Conservation (phyloP, 805 yeast species). For the Jamesozyma piceae region DNA sequence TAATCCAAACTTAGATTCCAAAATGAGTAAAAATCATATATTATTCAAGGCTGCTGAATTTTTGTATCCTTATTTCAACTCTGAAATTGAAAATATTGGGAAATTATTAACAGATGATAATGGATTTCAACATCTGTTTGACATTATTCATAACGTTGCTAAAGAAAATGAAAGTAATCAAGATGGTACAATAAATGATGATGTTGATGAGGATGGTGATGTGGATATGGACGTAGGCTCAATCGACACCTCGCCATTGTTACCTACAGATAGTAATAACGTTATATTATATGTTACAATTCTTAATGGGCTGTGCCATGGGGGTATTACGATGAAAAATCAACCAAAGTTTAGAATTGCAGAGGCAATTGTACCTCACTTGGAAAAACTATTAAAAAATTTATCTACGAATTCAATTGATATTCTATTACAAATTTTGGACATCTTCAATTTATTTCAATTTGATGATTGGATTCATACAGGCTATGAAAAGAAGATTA, state of each 20-base stretch:
- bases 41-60: conserved; percentile 29
- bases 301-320: conserved; percentile 25
- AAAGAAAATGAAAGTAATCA: conserved; percentile 5
- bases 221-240: background rate
- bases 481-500: conserved; percentile 18
- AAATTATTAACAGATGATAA: conserved; percentile 19
- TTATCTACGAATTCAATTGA: conserved; percentile 18
- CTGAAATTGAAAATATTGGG: conserved; percentile 18
- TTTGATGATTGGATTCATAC: conserved; percentile 27
- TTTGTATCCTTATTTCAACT: conserved; percentile 22
- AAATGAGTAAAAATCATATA: conserved; percentile 9
- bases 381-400: conserved; percentile 16
- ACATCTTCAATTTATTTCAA: conserved; percentile 19
- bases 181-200: conserved; percentile 7
- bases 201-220: conserved; percentile 6
- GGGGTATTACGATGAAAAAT: conserved; percentile 18
- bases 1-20: conserved; percentile 5
- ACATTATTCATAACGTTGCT: conserved; percentile 1
- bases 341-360: conserved; percentile 17
- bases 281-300: conserved; percentile 20
- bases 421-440: conserved; percentile 17
- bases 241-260: conserved; percentile 11
- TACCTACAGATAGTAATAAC: conserved; percentile 18
- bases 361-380: conserved; percentile 18
- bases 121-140: conserved; percentile 9